Evolutionary conservation across 129 eudicot genomes (phyloP).

Genomic region (Logfia minima): DNA sequence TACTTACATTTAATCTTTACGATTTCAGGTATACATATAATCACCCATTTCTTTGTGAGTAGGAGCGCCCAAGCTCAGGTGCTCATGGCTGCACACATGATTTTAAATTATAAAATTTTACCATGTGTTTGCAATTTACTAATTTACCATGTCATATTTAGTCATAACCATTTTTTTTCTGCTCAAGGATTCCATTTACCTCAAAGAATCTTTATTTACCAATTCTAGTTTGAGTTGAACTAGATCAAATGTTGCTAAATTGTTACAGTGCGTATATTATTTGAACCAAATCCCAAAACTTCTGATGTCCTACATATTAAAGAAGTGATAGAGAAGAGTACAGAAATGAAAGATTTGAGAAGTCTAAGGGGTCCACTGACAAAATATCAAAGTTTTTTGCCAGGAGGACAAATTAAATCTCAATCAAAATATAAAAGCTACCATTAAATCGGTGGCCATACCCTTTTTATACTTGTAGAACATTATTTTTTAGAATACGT

Average conservation of each 20-base stretch:
- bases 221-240: background rate
- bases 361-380: constrained; percentile 7
- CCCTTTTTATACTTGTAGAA: background rate
- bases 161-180: background rate
- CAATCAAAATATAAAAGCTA: background rate
- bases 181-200: background rate
- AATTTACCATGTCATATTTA: too few relatives aligned
- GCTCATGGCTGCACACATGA: too few relatives aligned
- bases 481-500: background rate
- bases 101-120: too few relatives aligned
- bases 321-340: background rate
- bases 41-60: too few relatives aligned
- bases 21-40: too few relatives aligned
- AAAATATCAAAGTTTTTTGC: background rate
- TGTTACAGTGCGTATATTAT: background rate
- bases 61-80: too few relatives aligned
- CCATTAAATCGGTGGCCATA: constrained; percentile 18
- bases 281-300: background rate
- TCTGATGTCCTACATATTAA: background rate
- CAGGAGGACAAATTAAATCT: constrained; percentile 2
- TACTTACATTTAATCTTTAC: too few relatives aligned
- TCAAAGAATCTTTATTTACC: background rate
- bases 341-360: background rate
- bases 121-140: too few relatives aligned
- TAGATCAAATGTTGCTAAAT: background rate